Base-by-base conservation (phyloP, 768 basidiomycete genomes). In the Amanita polypyramis region DNA sequence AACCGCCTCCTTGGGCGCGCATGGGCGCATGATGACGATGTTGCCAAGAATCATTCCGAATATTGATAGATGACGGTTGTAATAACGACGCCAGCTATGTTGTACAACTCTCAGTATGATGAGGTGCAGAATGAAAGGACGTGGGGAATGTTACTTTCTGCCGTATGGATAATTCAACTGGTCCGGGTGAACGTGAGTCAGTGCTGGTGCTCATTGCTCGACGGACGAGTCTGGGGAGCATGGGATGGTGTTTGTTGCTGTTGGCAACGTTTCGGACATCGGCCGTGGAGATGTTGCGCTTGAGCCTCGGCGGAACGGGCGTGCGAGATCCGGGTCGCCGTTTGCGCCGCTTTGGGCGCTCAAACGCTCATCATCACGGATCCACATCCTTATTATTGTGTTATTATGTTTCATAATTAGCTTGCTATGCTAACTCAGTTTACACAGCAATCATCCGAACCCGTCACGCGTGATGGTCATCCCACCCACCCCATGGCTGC, bases 21-120 rank as follows among this genome's bases (percentile, higher is more conserved):
- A 92, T 92, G 40, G 89, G 72, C 48, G 75, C 74, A 66, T 92
- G 89, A 68, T 91, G 84, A 58, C 84, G 76, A 64, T 92, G 89
- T 66, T 85, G 73, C 76, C 79, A 81, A 45, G 89, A 91, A 58
- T 92, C 84, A 65, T 92, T 92, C 30, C 72, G 72, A 59, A 92
- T 82, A 46, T 60, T 70, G 58, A 92, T 69, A 56, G 72, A 69
- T 46, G 73, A 63, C 15, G 89, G 88, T 55, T 70, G 67, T 47
- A 92, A 70, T 43, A 77, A 66, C 37, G 65, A 60, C 46, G 70
- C 77, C 55, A 92, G 67, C 89, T 91, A n/a, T n/a, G n/a, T n/a
- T n/a, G n/a, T n/a, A 60, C 52, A 36, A 21, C 52, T 44, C 25
- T 48, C 50, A 36, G 51, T 43, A 56, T 45, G 42, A 39, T 49